Evolutionary conservation across 2,329 filamentous ascomycete genomes (phyloP), one percentile per base, ranked within the genome.

Genomic region (Penicillium sp.): DNA sequence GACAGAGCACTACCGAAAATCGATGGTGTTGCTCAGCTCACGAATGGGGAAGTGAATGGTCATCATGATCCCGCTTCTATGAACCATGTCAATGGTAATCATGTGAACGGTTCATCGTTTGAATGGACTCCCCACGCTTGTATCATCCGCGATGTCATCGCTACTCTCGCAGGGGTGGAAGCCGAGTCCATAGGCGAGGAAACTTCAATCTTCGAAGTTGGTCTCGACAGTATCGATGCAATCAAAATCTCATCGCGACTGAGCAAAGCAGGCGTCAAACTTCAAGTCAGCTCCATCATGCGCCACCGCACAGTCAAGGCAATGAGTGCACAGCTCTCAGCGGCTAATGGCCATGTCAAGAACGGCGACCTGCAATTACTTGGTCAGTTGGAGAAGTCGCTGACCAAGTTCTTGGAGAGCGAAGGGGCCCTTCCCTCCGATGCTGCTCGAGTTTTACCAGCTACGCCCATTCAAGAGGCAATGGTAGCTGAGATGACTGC

Each of bases 151-250:
- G 70, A 78, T 3, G 86, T 89, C 63, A 81, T 96, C 42, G 83
- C 88, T 1, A 64, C 67, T 0, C 75, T 96, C 5, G 83, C 86
- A 1, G 81, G 80, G 0, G 67, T 86, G 0, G 68, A 81, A 0
- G 68, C 73, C 3, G 69, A 78, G 1, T 73, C 80, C 0, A 76
- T 96, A 36, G 70, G 75, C 1, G 81, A 83, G 48, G 72, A 78
- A 6, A 85, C 84, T 0, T 88, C 88, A 0, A 84, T 97, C 10
- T 86, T 95, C 38, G 86, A 93, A 62, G 81, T 97, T 31, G 92
- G 92, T 0, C 81, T 97, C 6, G 93, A 97, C 76, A 96, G 92
- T 66, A 95, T 97, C 54, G 92, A 97, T 71, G 84, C 89, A 1
- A 93, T 97, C 70, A 95, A 91, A 64, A 76, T 97, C 0, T 88